Conservation (phyloP, 148 eudicot genomes). For the Arctostaphylos glauca region DNA sequence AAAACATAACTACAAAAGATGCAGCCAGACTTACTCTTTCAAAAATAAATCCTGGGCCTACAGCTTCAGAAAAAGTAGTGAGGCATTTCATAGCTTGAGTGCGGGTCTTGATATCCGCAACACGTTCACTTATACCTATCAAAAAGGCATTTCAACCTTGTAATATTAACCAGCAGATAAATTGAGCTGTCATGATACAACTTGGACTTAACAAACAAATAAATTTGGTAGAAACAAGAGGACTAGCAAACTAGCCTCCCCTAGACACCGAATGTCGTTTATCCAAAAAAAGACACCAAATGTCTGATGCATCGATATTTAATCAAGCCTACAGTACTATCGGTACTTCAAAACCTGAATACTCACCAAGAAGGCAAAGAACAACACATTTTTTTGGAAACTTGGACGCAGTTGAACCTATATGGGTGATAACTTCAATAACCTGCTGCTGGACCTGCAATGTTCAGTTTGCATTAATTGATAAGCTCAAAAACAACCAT, state of each 20-base stretch:
- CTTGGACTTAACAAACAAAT: not conserved
- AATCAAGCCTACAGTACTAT: not conserved
- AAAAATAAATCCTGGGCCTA: slow-evolving; percentile 93
- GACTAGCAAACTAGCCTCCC: not conserved
- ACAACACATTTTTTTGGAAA: slow-evolving; percentile 98
- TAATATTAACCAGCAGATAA: not conserved
- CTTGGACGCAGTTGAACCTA: slow-evolving; percentile 77
- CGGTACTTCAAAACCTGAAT: not conserved
- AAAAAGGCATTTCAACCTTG: slow-evolving; percentile 10
- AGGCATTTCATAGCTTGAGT: slow-evolving; percentile 93
- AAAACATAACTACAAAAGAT: not conserved
- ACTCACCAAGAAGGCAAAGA: slow-evolving; percentile 82
- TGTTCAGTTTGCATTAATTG: not conserved
- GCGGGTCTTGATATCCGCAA: slow-evolving; percentile 97
- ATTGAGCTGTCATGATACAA: not conserved
- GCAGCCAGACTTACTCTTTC: slow-evolving; percentile 66
- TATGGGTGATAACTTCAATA: slow-evolving; percentile 70
- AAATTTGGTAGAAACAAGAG: not conserved
- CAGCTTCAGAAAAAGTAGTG: slow-evolving; percentile 84
- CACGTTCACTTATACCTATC: slow-evolving; percentile 89
- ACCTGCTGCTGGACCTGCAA: slow-evolving; percentile 98
- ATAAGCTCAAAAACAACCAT: not conserved
- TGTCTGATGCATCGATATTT: not conserved
- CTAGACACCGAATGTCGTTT: not conserved
- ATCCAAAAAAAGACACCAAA: not conserved